Evolutionary conservation across 2,329 filamentous ascomycete species (phyloP), one percentile per base, ranked within the genome.

Genomic region (Pseudogymnoascus sp.): DNA sequence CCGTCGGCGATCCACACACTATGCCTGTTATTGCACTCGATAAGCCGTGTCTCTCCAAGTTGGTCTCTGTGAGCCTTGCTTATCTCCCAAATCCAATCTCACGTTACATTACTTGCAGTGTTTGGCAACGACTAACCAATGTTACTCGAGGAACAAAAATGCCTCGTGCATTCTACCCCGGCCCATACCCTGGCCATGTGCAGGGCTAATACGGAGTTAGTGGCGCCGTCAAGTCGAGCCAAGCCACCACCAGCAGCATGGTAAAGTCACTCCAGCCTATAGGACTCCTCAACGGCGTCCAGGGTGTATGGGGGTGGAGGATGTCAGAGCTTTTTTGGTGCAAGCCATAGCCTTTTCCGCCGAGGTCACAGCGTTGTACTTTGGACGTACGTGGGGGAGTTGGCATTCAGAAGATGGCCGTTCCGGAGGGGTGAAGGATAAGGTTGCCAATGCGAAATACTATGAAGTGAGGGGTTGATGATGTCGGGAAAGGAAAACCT

Each of bases 321-420:
- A 48, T 48, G 41, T 48, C 23, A 48, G 41, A 48, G 41, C 23
- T 23, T 48, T 48, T 48, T 48, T 48, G 23, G 41, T 15, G 41
- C 13, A 48, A 48, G 41, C 21, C 23, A 48, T 13, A 48, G 4
- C 41, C 41, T 26, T 48, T 48, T 28, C 41, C 13, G 21, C n/a
- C 13, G 21, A 48, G 21, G 41, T 15, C 41, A 48, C 41, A 48
- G 41, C 21, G 41, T 48, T 23, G 23, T 28, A 45, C 39, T 26
- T 23, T 26, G 21, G 6, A 10, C 7, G 39, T 45, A 48, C 41
- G 41, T 48, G 41, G 41, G 41, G 41, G 41, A 48, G 41, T 15
- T 15, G 41, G 28, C 41, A 48, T 48, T 48, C 41, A 48, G 13
- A 48, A 48, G 41, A 48, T 26, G 41, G 21, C 41, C 21, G 41